These are phyloP conservation scores for Diplodia seriata DNA, from an alignment of 2,329 filamentous ascomycete genomes.

Conservation along the genomic window DNA sequence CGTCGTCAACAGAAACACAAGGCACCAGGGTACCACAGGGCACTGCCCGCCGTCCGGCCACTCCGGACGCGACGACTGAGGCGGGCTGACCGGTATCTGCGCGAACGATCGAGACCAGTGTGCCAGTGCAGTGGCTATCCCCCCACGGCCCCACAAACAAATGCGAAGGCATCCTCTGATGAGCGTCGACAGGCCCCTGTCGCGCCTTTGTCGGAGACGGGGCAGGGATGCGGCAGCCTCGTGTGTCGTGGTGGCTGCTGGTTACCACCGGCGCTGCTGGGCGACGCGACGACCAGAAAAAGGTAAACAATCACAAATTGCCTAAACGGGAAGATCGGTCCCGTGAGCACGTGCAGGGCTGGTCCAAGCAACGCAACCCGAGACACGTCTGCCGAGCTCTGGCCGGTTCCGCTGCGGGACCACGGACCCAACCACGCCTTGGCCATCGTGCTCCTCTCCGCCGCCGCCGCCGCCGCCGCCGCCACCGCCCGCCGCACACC, in stretches of 20 bases:
- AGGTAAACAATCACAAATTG: constrained; percentile 33
- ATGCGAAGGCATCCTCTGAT: constrained; percentile 39
- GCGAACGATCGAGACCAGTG: constrained; percentile 26
- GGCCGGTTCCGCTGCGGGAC: constrained; percentile 22
- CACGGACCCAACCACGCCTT: constrained; percentile 13
- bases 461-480: constrained; percentile 19
- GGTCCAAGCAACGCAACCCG: constrained; percentile 12
- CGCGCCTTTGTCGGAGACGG: constrained; percentile 35
- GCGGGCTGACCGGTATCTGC: constrained; percentile 40
- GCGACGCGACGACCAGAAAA: constrained; percentile 25
- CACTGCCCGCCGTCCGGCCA: constrained; percentile 33
- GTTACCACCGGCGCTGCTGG: constrained; percentile 12
- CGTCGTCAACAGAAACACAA: constrained; percentile 35
- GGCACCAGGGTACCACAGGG: constrained; percentile 35
- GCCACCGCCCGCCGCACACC: constrained; percentile 4
- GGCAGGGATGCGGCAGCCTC: constrained; percentile 25
- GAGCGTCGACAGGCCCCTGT: constrained; percentile 43
- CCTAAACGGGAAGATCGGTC: constrained; percentile 24
- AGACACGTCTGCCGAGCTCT: constrained; percentile 18
- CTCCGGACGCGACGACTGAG: constrained; percentile 21
- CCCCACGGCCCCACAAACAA: constrained; percentile 39
- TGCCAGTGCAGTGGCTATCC: constrained; percentile 21
- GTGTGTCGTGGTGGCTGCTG: constrained; percentile 13
- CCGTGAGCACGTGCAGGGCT: constrained; percentile 29
- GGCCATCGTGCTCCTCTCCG: constrained; percentile 20